Evolutionary conservation across 176 grass and related monocot genomes (phyloP).

Genomic region (Saccharum spontaneum): DNA sequence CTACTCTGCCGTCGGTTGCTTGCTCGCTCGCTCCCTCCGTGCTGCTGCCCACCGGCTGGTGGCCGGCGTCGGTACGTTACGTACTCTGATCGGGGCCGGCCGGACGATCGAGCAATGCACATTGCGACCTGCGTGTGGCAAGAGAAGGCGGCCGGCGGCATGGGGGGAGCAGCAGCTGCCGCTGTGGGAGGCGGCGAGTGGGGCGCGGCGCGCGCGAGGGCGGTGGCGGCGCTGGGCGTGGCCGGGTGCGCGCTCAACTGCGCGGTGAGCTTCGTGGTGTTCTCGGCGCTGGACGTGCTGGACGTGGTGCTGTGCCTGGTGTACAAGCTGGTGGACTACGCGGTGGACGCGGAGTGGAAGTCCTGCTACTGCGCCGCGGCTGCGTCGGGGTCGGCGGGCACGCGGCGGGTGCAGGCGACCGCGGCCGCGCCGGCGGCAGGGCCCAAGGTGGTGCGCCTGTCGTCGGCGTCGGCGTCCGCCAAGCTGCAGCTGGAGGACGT

Average conservation of each 20-base stretch:
- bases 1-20: too few species aligned
- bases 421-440: not conserved
- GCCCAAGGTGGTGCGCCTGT: constrained; percentile 80
- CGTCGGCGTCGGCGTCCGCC: constrained; percentile 28
- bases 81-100: not conserved
- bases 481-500: constrained; percentile 96
- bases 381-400: not conserved
- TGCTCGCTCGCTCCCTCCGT: too few species aligned
- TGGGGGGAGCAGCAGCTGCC: not conserved
- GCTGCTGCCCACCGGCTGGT: too few species aligned
- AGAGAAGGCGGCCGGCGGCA: constrained; percentile 24
- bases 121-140: constrained; percentile 50
- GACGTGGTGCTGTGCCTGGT: constrained; percentile 87
- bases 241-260: constrained; percentile 58
- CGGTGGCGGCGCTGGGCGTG: not conserved
- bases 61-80: too few species aligned
- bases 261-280: constrained; percentile 78
- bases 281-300: constrained; percentile 81
- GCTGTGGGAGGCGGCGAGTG: not conserved
- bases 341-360: constrained; percentile 89
- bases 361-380: constrained; percentile 76
- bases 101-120: constrained; percentile 34
- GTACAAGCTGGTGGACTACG: constrained; percentile 90
- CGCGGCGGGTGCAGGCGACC: not conserved
- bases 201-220: not conserved